Percentiles rank a stretch among this genome's conserved stretches.
phyloP scores from a whole-genome alignment of 805 yeast genomes.

The Jamesozyma rosinii region DNA sequence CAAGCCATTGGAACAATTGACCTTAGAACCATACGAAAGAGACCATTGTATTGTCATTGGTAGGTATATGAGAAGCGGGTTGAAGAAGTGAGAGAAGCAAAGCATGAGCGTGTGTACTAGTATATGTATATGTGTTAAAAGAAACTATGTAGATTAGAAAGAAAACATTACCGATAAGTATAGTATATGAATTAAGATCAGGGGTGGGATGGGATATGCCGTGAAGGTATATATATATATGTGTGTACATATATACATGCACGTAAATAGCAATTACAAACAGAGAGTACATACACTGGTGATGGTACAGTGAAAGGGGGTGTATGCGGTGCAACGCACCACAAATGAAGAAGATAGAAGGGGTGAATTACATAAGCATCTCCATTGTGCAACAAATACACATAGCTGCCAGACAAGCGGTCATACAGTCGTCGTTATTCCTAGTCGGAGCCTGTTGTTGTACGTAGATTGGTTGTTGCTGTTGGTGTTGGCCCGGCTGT shows the following conservation, averaged over 20 bases:
- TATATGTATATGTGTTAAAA: no score
- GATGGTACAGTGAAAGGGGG: no score
- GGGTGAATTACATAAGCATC: conserved; percentile 34
- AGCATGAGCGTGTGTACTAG: no score
- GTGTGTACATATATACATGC: no score
- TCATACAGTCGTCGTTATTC: conserved; percentile 37
- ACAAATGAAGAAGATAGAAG: neutral
- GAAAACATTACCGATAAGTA: no score
- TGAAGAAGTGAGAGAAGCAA: conserved; percentile 33
- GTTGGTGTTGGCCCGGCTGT: conserved; percentile 27
- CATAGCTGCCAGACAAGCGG: conserved; percentile 46
- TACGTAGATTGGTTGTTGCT: conserved; percentile 40
- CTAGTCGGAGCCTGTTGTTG: conserved; percentile 39
- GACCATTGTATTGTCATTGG: conserved; percentile 99
- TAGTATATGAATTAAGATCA: no score
- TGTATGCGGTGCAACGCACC: no score
- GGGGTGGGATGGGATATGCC: no score
- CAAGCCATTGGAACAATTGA: conserved; percentile 96
- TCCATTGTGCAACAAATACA: conserved; percentile 50
- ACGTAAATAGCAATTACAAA: no score
- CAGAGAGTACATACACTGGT: no score
- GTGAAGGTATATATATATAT: no score
- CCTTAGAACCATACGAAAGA: conserved; percentile 99
- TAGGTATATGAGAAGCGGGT: conserved; percentile 86
- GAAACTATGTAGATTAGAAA: no score